A percentile compares a stretch with the other conserved stretches of the same genome.
Conservation (phyloP, 2,329 filamentous ascomycete genomes). For the Diplodia intermedia region DNA sequence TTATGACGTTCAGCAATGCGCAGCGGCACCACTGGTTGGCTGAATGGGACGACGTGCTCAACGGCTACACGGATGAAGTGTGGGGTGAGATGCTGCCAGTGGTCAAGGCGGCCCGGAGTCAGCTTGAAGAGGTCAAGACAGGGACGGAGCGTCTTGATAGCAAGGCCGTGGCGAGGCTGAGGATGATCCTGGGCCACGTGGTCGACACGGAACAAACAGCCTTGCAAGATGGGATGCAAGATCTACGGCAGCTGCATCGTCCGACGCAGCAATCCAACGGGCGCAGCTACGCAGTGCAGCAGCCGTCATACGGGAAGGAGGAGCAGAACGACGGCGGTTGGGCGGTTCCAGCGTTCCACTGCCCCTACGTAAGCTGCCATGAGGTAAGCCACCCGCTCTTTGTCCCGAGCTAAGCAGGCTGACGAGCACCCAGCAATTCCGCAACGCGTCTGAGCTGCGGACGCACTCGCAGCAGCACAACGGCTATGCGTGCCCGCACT, state of each 20-base stretch:
- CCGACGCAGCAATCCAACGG: background rate
- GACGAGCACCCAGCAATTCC: slow-evolving; percentile 35
- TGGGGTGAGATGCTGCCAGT: slow-evolving; percentile 37
- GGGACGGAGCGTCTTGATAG: slow-evolving; percentile 33
- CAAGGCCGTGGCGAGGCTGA: slow-evolving; percentile 37
- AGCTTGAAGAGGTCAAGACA: slow-evolving; percentile 35
- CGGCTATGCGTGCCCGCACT: slow-evolving; percentile 37
- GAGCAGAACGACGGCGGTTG: background rate
- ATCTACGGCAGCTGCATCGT: too few species aligned
- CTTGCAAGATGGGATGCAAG: too few species aligned
- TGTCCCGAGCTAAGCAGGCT: slow-evolving; percentile 5
- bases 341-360: slow-evolving; percentile 36
- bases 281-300: slow-evolving; percentile 6
- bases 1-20: slow-evolving; percentile 3
- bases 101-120: slow-evolving; percentile 35
- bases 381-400: slow-evolving; percentile 33
- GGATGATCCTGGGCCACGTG: slow-evolving; percentile 40
- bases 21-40: slow-evolving; percentile 31
- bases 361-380: slow-evolving; percentile 39
- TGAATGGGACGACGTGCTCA: slow-evolving; percentile 38
- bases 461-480: slow-evolving; percentile 33
- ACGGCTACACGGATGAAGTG: slow-evolving; percentile 38
- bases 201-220: slow-evolving; percentile 14
- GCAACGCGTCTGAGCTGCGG: slow-evolving; percentile 34
- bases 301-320: background rate